These are phyloP conservation scores for Pelargonium cotyledonis DNA, from an alignment of 441 rosid species.

Conservation along the genomic window DNA sequence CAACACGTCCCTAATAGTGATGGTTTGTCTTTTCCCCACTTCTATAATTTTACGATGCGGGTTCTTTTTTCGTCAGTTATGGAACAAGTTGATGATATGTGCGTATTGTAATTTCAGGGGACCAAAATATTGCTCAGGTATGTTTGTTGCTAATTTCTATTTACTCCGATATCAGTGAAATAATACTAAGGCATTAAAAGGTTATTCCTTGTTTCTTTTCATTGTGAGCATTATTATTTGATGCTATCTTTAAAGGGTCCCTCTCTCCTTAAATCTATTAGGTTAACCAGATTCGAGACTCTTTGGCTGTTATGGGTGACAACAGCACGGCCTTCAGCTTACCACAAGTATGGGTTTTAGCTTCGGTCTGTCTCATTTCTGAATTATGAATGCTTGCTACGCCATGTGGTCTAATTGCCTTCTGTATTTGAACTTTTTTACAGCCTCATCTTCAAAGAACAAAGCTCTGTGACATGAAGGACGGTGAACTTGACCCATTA, in stretches of 20 bases:
- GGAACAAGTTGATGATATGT: slow-evolving; percentile 20
- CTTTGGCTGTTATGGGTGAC: slow-evolving; percentile 90
- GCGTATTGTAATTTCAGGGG: slow-evolving; percentile 56
- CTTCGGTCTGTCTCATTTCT: neutral
- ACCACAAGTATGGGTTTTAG: slow-evolving; percentile 66
- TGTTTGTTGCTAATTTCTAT: slow-evolving; percentile 18
- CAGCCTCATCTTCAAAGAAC: slow-evolving; percentile 99
- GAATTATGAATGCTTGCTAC: slow-evolving; percentile 1
- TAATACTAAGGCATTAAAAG: slow-evolving; percentile 3
- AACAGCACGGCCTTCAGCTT: slow-evolving; percentile 97
- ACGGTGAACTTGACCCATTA: slow-evolving; percentile 68
- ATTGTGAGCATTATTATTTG: neutral
- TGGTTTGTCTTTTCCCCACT: slow-evolving; percentile 44
- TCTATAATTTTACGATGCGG: slow-evolving; percentile 10
- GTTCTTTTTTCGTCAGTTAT: slow-evolving; percentile 12
- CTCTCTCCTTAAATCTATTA: slow-evolving; percentile 27
- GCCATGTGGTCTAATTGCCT: slow-evolving; percentile 20
- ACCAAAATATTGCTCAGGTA: slow-evolving; percentile 91
- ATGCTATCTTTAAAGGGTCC: slow-evolving; percentile 19
- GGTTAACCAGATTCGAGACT: slow-evolving; percentile 94
- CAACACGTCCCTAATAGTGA: slow-evolving; percentile 71
- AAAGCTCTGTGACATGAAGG: slow-evolving; percentile 93
- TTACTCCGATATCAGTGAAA: slow-evolving; percentile 15
- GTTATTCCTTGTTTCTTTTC: neutral
- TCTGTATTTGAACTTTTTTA: slow-evolving; percentile 24